Evolutionary conservation across 192 early-diverging fungal genomes (phyloP), one percentile per base, ranked within the genome.

Genomic region (Phlyctochytrium arcticum): DNA sequence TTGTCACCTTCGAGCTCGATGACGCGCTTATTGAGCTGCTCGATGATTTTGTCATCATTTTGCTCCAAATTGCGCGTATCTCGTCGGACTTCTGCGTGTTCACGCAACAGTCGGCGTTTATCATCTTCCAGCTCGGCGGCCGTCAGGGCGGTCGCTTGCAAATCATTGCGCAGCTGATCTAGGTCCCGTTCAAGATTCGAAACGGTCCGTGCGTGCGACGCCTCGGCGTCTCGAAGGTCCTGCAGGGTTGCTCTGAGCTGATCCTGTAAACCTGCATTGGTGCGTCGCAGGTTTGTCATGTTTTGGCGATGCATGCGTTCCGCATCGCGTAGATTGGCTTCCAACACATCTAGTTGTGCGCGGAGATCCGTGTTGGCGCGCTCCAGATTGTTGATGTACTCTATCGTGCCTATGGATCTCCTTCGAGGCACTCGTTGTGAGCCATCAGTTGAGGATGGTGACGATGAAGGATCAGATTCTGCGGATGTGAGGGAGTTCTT

Each of bases 111-210:
- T n/a, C 69, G 34, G n/a, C 48, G 47, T 30, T 57, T 26, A 23
- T 70, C 68, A 6, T 15, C 51, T 36, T 71, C 73, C 30, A 69
- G 62, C 23, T 70, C 68, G 36, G 36, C 21, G 23, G 62, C 62
- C 9, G 55, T 33, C 36, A 37, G 32, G 21, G 54, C 42, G 21
- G 62, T 60, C 19, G 23, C 21, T 15, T 29, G 27, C 26, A 72
- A 55, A 27, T 75, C 77, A 19, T 54, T 27, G 10, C 73, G 64
- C 17, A 75, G 58, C n/a, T 39, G 27, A 0, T 79, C 77, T 34
- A 79, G 65, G 32, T 79, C 73, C 5, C 21, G 6, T 54, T 79
- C 77, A 29, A 79, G 68, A 2, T 3, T n/a, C 17, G 48, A 17
- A 1, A 75, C 70, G 31, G 59, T 50, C 24, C 66, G 42, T 10